These are phyloP conservation scores for Selenicereus undatus DNA, from an alignment of 148 eudicot genomes.

Conservation along the genomic window DNA sequence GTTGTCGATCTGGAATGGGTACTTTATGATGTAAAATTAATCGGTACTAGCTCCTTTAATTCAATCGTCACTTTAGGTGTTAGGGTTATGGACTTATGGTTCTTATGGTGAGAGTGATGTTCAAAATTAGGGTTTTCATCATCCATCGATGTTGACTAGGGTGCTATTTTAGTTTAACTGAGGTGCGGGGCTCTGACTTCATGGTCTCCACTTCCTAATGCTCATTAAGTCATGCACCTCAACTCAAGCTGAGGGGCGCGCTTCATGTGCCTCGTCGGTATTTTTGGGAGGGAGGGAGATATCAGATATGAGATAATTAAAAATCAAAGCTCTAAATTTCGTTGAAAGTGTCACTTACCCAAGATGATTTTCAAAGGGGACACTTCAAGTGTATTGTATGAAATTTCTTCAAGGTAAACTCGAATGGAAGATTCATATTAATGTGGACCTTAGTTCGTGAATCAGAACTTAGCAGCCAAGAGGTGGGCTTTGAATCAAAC, in stretches of 20 bases:
- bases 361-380: too few relatives aligned
- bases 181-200: too few relatives aligned
- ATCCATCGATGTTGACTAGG: not conserved
- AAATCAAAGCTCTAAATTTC: not conserved
- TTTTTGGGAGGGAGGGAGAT: not conserved
- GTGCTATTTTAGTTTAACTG: too few relatives aligned
- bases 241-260: not conserved
- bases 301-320: not conserved
- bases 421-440: too few relatives aligned
- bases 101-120: not conserved
- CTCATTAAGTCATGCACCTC: not conserved
- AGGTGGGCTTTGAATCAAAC: too few relatives aligned
- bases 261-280: not conserved
- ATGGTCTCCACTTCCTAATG: not conserved
- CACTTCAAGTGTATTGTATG: not conserved
- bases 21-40: not conserved
- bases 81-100: conserved; percentile 1
- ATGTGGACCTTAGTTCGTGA: not conserved
- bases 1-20: not conserved
- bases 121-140: not conserved
- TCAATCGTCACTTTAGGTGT: not conserved
- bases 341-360: not conserved
- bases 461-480: not conserved
- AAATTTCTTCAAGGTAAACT: not conserved
- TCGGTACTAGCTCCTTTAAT: not conserved